Evolutionary conservation across 768 basidiomycete species (phyloP).

Genomic region (Lentinula edodes): DNA sequence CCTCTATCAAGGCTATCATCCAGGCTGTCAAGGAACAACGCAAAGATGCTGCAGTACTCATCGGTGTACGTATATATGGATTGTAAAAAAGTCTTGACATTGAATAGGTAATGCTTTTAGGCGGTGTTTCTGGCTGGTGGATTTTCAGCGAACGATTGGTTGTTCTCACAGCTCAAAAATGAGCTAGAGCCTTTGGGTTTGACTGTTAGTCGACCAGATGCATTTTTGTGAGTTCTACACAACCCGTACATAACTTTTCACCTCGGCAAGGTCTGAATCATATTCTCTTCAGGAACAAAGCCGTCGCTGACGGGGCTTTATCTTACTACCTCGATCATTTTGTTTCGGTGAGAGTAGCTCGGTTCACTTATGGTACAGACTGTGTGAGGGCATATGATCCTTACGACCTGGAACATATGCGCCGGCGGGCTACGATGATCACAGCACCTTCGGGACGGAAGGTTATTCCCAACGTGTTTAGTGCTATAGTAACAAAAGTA

Average conservation of each 20-base stretch:
- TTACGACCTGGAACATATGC: constrained; percentile 21
- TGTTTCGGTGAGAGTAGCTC: constrained; percentile 31
- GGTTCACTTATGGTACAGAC: constrained; percentile 30
- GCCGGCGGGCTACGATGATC: constrained; percentile 9
- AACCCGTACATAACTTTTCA: neutral
- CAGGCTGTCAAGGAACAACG: constrained; percentile 29
- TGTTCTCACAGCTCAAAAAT: constrained; percentile 35
- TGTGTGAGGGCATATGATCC: constrained; percentile 17
- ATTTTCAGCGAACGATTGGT: constrained; percentile 45
- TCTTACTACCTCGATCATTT: constrained; percentile 32
- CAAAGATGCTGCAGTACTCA: constrained; percentile 24
- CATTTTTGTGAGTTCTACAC: constrained; percentile 32
- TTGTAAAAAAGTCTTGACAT: neutral
- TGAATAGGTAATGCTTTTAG: constrained; percentile 12
- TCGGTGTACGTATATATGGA: constrained; percentile 13
- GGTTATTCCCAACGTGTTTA: neutral
- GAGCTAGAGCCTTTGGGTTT: constrained; percentile 29
- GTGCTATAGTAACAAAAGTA: neutral
- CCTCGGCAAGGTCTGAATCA: neutral
- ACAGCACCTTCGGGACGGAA: neutral
- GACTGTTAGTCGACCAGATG: constrained; percentile 36
- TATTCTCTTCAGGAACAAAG: constrained; percentile 27
- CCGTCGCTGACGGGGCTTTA: constrained; percentile 36
- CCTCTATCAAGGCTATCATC: constrained; percentile 31
- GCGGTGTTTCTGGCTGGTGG: constrained; percentile 47